phyloP scores from a whole-genome alignment of 768 basidiomycete genomes.

The Neoboletus subvelutipes region DNA sequence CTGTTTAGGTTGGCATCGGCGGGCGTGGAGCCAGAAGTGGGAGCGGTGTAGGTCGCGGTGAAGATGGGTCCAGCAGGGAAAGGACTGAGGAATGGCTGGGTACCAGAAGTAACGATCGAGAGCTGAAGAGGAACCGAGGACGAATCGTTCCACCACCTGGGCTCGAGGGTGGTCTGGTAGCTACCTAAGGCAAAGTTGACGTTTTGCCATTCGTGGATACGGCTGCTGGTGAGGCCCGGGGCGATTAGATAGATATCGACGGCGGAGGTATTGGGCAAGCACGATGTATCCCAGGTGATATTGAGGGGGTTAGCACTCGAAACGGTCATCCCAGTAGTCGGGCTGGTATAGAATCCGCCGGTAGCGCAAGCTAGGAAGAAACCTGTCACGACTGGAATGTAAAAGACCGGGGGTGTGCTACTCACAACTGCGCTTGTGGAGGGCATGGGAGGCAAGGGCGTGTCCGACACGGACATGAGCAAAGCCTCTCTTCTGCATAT shows the following conservation, averaged over 20 bases:
- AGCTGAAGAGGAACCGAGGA: conserved; percentile 52
- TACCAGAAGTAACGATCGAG: conserved; percentile 50
- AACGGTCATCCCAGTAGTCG: conserved; percentile 46
- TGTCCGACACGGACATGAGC: conserved; percentile 24
- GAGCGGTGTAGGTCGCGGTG: conserved; percentile 55
- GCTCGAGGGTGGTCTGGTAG: conserved; percentile 50
- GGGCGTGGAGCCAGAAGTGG: conserved; percentile 39
- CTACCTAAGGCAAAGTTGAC: conserved; percentile 49
- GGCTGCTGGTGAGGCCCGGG: conserved; percentile 40
- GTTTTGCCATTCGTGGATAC: conserved; percentile 57
- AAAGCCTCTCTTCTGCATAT: conserved; percentile 33
- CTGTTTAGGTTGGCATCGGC: conserved; percentile 41
- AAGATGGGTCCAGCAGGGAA: conserved; percentile 70
- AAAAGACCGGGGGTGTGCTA: background rate
- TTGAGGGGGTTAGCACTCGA: conserved; percentile 49
- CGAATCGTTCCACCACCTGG: conserved; percentile 73
- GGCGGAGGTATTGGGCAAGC: conserved; percentile 42
- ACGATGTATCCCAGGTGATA: conserved; percentile 66
- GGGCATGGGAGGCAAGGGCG: conserved; percentile 14
- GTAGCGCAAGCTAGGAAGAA: conserved; percentile 45
- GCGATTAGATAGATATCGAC: conserved; percentile 73
- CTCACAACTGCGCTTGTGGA: conserved; percentile 29
- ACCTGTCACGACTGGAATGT: background rate
- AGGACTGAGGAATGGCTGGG: conserved; percentile 49
- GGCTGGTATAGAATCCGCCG: conserved; percentile 63